Evolutionary conservation across 192 early-diverging fungal species (phyloP).

Genomic region (Endogone sp.): DNA sequence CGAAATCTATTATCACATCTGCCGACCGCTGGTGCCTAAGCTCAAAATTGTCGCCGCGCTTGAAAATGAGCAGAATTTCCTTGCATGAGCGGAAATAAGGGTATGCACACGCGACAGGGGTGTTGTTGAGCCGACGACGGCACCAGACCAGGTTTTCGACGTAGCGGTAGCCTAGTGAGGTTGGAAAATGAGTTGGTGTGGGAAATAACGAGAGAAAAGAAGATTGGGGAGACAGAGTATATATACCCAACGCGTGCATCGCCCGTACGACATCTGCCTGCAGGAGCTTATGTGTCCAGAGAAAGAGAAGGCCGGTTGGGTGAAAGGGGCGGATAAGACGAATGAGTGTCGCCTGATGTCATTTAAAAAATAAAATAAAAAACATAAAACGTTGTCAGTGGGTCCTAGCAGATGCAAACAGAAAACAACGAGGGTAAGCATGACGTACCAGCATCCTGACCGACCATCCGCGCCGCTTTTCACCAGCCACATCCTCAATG

Average conservation of each 20-base stretch:
- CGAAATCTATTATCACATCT: slow-evolving; percentile 61
- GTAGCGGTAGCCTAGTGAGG: slow-evolving; percentile 43
- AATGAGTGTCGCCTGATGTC: slow-evolving; percentile 30
- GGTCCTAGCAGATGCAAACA: not conserved
- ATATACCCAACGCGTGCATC: slow-evolving; percentile 46
- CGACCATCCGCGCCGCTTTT: slow-evolving; percentile 35
- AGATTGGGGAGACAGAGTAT: not conserved
- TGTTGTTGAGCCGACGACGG: slow-evolving; percentile 46
- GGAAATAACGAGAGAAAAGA: not conserved
- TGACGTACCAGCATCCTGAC: slow-evolving; percentile 26
- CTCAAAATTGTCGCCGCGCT: slow-evolving; percentile 54
- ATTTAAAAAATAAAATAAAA: not conserved
- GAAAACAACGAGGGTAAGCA: not conserved
- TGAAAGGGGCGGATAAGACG: slow-evolving; percentile 36
- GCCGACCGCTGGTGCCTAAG: slow-evolving; percentile 54
- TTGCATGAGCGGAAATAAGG: slow-evolving; percentile 51
- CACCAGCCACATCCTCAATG: slow-evolving; percentile 40
- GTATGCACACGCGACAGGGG: slow-evolving; percentile 31
- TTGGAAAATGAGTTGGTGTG: not conserved
- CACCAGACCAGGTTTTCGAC: slow-evolving; percentile 62
- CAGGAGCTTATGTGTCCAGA: slow-evolving; percentile 56
- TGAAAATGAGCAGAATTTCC: slow-evolving; percentile 56
- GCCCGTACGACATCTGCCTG: slow-evolving; percentile 48
- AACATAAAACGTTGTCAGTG: not conserved
- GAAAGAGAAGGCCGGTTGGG: slow-evolving; percentile 45